These are phyloP conservation scores for Lipomyces chichibuensis DNA, from an alignment of 805 yeast species.

Conservation along the genomic window DNA sequence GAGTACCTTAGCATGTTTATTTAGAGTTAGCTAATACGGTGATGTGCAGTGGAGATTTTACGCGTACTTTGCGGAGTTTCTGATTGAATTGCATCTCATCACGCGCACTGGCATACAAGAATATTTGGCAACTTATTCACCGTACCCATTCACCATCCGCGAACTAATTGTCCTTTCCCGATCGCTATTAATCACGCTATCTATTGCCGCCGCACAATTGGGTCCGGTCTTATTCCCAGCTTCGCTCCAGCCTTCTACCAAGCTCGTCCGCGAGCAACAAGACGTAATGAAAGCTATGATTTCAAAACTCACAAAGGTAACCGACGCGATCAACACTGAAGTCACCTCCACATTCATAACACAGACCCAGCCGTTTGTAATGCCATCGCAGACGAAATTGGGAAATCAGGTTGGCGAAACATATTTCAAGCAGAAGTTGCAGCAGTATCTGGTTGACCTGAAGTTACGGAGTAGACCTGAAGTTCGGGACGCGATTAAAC, in stretches of 20 bases:
- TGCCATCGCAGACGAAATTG: conserved; percentile 19
- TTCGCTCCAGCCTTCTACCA: conserved; percentile 4
- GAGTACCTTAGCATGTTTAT: neutral
- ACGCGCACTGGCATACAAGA: conserved; percentile 35
- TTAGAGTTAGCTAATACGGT: neutral
- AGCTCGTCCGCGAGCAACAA: conserved; percentile 18
- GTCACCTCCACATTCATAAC: conserved; percentile 9
- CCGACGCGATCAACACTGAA: conserved; percentile 14
- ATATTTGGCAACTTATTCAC: conserved; percentile 12
- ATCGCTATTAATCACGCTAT: conserved; percentile 26
- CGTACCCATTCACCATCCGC: conserved; percentile 33
- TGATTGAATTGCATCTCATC: conserved; percentile 36
- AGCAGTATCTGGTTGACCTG: conserved; percentile 24
- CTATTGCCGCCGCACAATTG: conserved; percentile 38
- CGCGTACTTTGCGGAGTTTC: conserved; percentile 30
- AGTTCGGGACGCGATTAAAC: conserved; percentile 17
- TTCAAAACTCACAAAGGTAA: conserved; percentile 4
- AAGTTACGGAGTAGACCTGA: conserved; percentile 15
- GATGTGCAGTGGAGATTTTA: conserved; percentile 37
- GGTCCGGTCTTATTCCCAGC: conserved; percentile 29
- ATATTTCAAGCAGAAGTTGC: conserved; percentile 33
- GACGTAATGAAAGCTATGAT: conserved; percentile 10
- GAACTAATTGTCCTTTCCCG: conserved; percentile 35
- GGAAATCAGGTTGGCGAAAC: conserved; percentile 7
- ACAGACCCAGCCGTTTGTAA: conserved; percentile 23